Base-by-base conservation (phyloP, 2,329 filamentous ascomycete species). In the Neofusicoccum umdonicola region DNA sequence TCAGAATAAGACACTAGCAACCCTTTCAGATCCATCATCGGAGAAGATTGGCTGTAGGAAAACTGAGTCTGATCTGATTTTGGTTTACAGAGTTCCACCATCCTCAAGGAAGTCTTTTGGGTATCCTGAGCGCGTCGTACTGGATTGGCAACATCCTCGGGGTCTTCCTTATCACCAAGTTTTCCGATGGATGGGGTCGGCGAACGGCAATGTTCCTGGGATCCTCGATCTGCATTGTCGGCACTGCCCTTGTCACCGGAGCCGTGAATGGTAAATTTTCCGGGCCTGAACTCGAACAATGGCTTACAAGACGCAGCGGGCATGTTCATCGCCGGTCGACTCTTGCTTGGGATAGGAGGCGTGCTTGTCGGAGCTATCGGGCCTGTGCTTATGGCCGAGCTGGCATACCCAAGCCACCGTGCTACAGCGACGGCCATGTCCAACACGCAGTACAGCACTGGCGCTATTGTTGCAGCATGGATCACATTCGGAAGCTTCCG, bases 401-500 rank as follows among this genome's bases (percentile, higher is more conserved):
- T 54, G 27, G 61, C 61, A 5, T 63, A 63, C 9, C 61, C 61
- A 4, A 63, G 47, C 37, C 61, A 63, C 27, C 61, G 61, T 34
- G 61, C 47, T 15, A 54, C 50, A 11, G 61, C 61, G 7, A 63
- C 61, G 4, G 61, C 61, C 12, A 52, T 63, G 61, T 63, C 50
- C 13, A 52, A 63, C 22, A 63, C 61, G 37, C 47, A 54, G 9
- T 63, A 63, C 6, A 63, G 47, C 48, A 63, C 45, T 8, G 79
- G 80, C 35, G 73, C 75, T 35, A 80, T 82, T 63, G 70, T 82
- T 45, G 78, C 80, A 17, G 76, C 80, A 27, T 82, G 81, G 80
- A 69, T 78, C 4, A 81, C 79, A n/a, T 82, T 76, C 60, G 80
- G 80, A 45, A 82, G 77, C 1, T 73, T 77, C 31, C 74, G 76